A percentile compares a stretch with the other conserved stretches of the same genome.
Conservation (phyloP, 495 filamentous ascomycete genomes). For the Penicillium angulare region DNA sequence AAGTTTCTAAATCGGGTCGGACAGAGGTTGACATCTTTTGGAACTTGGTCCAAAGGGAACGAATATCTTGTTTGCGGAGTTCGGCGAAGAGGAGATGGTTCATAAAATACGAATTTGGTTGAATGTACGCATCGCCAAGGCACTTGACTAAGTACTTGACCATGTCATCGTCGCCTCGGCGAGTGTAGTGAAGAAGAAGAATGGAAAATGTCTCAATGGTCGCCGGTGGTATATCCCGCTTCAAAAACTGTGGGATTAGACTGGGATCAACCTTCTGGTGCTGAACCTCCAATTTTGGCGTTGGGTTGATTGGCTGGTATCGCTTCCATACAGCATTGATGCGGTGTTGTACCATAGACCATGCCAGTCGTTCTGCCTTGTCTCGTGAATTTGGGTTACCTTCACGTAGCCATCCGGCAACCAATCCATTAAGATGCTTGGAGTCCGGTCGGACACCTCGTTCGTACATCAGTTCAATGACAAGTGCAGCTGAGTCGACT, state of each 20-base stretch:
- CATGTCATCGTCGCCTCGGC: conserved; percentile 54
- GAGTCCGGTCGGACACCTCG: conserved; percentile 62
- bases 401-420: conserved; percentile 70
- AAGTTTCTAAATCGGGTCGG: conserved; percentile 66
- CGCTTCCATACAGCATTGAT: conserved; percentile 55
- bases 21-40: conserved; percentile 44
- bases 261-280: conserved; percentile 11
- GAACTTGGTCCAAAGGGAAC: conserved; percentile 56
- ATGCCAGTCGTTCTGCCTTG: conserved; percentile 69
- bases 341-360: conserved; percentile 71
- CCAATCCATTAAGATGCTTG: conserved; percentile 72
- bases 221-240: conserved; percentile 52
- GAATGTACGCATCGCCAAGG: conserved; percentile 58
- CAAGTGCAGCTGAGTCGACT: conserved; percentile 63
- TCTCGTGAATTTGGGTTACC: conserved; percentile 49
- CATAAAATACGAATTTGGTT: conserved; percentile 67
- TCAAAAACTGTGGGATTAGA: conserved; percentile 35
- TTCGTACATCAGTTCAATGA: conserved; percentile 66
- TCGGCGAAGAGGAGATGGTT: conserved; percentile 68
- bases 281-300: conserved; percentile 22
- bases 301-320: conserved; percentile 18
- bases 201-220: conserved; percentile 76
- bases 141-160: conserved; percentile 56
- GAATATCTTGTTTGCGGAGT: conserved; percentile 52
- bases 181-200: conserved; percentile 68